Evolutionary conservation across 208 protist genomes (phyloP).

Genomic region (Herpetomonas tarakana): DNA sequence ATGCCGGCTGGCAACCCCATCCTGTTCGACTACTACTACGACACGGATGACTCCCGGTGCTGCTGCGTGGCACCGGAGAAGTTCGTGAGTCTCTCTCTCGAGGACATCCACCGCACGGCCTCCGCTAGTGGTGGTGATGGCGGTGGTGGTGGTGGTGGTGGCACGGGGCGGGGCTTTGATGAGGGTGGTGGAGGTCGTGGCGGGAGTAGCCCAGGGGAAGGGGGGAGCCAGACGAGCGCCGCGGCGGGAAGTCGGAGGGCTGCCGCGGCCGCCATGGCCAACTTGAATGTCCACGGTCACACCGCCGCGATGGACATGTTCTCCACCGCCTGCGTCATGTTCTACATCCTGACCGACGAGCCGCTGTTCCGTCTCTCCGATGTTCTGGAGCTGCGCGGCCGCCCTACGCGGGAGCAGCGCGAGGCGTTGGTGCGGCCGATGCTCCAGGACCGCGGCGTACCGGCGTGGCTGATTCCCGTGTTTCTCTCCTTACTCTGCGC

Average conservation of each 20-base stretch:
- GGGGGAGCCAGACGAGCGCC: background rate
- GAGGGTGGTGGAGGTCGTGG: too few relatives aligned
- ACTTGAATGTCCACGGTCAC: conserved; percentile 66
- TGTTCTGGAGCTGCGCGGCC: conserved; percentile 43
- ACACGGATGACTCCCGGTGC: conserved; percentile 72
- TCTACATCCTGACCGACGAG: conserved; percentile 67
- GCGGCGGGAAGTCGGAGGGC: background rate
- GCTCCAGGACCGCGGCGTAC: conserved; percentile 15
- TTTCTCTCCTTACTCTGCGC: conserved; percentile 31
- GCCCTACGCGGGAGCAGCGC: conserved; percentile 14
- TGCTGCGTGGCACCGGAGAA: conserved; percentile 89
- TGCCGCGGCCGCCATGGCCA: conserved; percentile 15
- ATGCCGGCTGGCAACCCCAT: conserved; percentile 70
- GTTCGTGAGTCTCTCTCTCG: conserved; percentile 35
- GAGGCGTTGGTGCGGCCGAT: conserved; percentile 9
- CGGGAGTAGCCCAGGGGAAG: background rate
- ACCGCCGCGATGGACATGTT: conserved; percentile 84
- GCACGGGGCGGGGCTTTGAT: background rate
- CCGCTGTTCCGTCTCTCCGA: conserved; percentile 63
- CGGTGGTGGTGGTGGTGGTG: background rate
- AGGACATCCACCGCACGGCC: background rate
- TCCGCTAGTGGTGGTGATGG: background rate
- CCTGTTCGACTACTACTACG: conserved; percentile 88
- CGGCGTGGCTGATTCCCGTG: conserved; percentile 11
- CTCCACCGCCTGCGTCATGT: conserved; percentile 67